Evolutionary conservation across 176 grass and related monocot species (phyloP).

Genomic region (Rhynchospora pubera): DNA sequence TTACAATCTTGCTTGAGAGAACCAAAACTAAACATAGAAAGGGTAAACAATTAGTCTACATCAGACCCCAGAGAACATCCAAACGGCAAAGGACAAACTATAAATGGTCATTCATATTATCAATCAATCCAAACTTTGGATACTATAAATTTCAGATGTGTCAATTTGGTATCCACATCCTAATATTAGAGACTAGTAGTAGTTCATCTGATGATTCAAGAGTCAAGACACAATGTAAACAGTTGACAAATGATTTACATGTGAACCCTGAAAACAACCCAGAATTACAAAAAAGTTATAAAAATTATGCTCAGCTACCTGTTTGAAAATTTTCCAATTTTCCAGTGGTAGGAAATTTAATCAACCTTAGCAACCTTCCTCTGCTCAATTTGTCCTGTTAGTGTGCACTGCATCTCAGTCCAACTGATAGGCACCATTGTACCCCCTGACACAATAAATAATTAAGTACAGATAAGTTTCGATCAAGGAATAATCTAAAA

Average conservation of each 20-base stretch:
- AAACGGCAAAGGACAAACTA: background rate
- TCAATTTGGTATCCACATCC: background rate
- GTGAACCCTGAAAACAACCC: background rate
- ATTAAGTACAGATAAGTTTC: background rate
- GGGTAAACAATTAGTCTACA: background rate
- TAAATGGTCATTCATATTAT: background rate
- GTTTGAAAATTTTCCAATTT: background rate
- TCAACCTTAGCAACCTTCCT: slow-evolving; percentile 85
- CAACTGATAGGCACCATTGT: slow-evolving; percentile 70
- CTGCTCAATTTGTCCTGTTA: slow-evolving; percentile 81
- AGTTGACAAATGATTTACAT: background rate
- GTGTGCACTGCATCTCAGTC: slow-evolving; percentile 93
- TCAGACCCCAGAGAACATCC: background rate
- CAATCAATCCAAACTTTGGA: background rate
- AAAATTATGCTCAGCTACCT: background rate
- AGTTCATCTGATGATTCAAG: background rate
- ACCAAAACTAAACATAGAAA: background rate
- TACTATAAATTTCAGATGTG: background rate
- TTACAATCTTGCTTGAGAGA: background rate
- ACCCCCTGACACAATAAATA: slow-evolving; percentile 49
- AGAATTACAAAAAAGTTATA: background rate
- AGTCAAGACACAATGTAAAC: background rate
- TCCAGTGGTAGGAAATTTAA: slow-evolving; percentile 30
- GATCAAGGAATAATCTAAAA: background rate
- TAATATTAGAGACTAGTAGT: background rate